These are phyloP conservation scores for Eleusine coracana DNA, from an alignment of 176 grass and related monocot species.

Conservation along the genomic window DNA sequence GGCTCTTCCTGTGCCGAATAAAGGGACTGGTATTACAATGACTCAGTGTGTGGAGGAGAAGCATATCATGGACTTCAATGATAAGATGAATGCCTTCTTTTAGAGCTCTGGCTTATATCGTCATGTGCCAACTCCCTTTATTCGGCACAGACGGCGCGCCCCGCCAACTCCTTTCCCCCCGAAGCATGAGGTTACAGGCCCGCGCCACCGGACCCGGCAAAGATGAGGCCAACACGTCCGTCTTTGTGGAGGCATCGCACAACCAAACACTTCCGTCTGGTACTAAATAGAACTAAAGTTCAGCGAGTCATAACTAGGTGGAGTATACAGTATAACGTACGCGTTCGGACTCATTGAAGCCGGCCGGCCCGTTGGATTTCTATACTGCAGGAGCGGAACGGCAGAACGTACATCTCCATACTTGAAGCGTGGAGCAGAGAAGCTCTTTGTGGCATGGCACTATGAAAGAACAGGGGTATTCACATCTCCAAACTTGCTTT, in stretches of 20 bases:
- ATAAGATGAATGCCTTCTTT: slow-evolving; percentile 63
- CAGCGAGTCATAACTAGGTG: too few relatives aligned
- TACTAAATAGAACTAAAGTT: background rate
- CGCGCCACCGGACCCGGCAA: background rate
- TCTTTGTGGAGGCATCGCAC: background rate
- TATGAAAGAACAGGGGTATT: too few relatives aligned
- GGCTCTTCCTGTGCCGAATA: slow-evolving; percentile 42
- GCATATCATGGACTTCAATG: slow-evolving; percentile 41
- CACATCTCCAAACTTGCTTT: too few relatives aligned
- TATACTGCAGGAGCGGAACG: too few relatives aligned
- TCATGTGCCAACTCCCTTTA: too few relatives aligned
- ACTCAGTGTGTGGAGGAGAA: slow-evolving; percentile 60
- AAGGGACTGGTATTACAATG: slow-evolving; percentile 67
- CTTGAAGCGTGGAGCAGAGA: too few relatives aligned
- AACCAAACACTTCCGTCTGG: background rate
- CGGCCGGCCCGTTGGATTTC: too few relatives aligned
- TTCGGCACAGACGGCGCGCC: too few relatives aligned
- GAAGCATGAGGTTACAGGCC: background rate
- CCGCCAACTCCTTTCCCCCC: background rate
- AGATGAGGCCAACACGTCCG: background rate
- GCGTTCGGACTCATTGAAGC: too few relatives aligned
- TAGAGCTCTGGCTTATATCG: background rate
- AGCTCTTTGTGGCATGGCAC: too few relatives aligned
- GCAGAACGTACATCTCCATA: too few relatives aligned
- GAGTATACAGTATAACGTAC: too few relatives aligned